Evolutionary conservation across 306 rosid species (phyloP), one percentile per base, ranked within the genome.

Genomic region (Gleditsia sinensis): DNA sequence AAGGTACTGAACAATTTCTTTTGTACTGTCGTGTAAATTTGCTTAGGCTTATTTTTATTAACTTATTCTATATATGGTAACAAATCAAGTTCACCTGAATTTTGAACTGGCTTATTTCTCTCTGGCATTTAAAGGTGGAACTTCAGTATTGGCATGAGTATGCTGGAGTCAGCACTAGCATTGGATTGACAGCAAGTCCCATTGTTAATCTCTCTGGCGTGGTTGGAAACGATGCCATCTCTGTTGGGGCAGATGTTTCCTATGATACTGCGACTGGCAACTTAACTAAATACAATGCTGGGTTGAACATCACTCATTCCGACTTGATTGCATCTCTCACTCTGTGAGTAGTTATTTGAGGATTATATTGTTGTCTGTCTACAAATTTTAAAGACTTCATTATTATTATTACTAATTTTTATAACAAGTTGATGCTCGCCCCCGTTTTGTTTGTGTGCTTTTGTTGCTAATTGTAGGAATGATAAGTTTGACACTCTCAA

Each of bases 151-250:
- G 74, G 63, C 97, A 94, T 51, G 97, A 94, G 75, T 87, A 89
- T 83, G 98, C 93, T 59, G 98, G 98, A 67, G 88, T 94, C 69
- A 91, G 85, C 83, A 88, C 96, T 5, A 84, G 97, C 80, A 80
- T 91, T 84, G 96, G 95, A 39, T 87, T 94, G 91, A 88, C 94
- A 66, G 96, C 98, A 23, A 91, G 83, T 59, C 98, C 98, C 5
- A 54, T 84, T 76, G 88, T 94, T 72, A 88, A 91, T 86, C 88
- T 94, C 81, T 88, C 98, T 71, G 92, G 96, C 46, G 97, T 90
- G 81, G 66, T 94, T 65, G 98, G 98, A 64, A 94, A 90, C 75
- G 80, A 76, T 51, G 3, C 28, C 61, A 67, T 92, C 2, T 61
- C 98, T 34, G 78, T 91, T 48, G 98, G 98, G 46, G 83, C 96